Evolutionary conservation across 2,329 filamentous ascomycete species (phyloP).

Genomic region (Catunica adiposa): DNA sequence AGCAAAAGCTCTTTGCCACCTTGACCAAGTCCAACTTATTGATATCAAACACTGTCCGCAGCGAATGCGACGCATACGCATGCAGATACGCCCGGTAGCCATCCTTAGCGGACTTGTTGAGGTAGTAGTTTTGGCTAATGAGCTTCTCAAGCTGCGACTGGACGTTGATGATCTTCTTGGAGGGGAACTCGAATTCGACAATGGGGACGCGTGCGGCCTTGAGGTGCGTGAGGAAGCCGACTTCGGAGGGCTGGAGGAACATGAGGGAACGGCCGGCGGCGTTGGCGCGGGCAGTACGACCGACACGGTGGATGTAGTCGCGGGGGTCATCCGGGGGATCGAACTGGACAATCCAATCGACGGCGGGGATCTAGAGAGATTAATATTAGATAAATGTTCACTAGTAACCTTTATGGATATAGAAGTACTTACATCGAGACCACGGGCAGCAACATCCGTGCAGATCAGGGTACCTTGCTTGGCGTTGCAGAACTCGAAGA

Average conservation of each 20-base stretch:
- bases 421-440: constrained; percentile 52
- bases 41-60: constrained; percentile 52
- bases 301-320: constrained; percentile 91
- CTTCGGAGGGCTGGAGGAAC: constrained; percentile 82
- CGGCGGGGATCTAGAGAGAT: constrained; percentile 54
- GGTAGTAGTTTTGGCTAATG: constrained; percentile 88
- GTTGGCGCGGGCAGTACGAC: constrained; percentile 73
- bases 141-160: constrained; percentile 87
- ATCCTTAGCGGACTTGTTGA: constrained; percentile 70
- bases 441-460: constrained; percentile 89
- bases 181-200: constrained; percentile 88
- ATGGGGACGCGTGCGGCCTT: constrained; percentile 85
- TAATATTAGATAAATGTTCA: background rate
- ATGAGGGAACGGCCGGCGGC: constrained; percentile 77
- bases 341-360: constrained; percentile 94
- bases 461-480: constrained; percentile 79
- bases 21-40: constrained; percentile 71
- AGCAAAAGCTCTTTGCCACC: constrained; percentile 72
- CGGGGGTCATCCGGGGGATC: constrained; percentile 83
- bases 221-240: constrained; percentile 81
- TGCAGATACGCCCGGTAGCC: constrained; percentile 84
- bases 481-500: constrained; percentile 78
- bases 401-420: too few species aligned
- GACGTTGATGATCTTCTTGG: constrained; percentile 80
- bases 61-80: constrained; percentile 66